phyloP scores from a whole-genome alignment of 805 yeast genomes.

The Barnettozyma sp. region DNA sequence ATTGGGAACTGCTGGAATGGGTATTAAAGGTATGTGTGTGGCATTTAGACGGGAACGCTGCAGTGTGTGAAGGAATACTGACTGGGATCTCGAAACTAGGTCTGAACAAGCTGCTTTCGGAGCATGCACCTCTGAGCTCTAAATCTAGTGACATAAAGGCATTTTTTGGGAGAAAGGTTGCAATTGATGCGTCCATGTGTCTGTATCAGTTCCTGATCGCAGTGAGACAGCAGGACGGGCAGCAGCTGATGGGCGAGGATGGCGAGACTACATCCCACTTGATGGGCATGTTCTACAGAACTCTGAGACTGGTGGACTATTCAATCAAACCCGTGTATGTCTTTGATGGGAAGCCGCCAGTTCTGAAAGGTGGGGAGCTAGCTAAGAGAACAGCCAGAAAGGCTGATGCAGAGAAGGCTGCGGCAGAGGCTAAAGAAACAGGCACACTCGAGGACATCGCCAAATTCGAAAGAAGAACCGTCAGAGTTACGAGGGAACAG shows the following conservation, averaged over 20 bases:
- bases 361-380: slow-evolving; percentile 85
- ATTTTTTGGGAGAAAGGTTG: slow-evolving; percentile 92
- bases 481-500: slow-evolving; percentile 81
- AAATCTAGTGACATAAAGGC: slow-evolving; percentile 75
- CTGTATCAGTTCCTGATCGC: slow-evolving; percentile 93
- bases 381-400: slow-evolving; percentile 76
- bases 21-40: slow-evolving; percentile 42
- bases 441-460: slow-evolving; percentile 73
- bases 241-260: slow-evolving; percentile 73
- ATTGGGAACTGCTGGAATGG: too few relatives aligned
- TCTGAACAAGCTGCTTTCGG: slow-evolving; percentile 76
- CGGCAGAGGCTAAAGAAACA: slow-evolving; percentile 70
- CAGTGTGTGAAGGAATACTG: too few relatives aligned
- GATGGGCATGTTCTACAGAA: slow-evolving; percentile 94
- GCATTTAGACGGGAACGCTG: too few relatives aligned
- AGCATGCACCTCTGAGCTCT: slow-evolving; percentile 82
- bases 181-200: slow-evolving; percentile 94
- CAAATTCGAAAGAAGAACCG: slow-evolving; percentile 79
- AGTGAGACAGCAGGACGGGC: slow-evolving; percentile 96
- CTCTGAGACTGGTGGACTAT: slow-evolving; percentile 79
- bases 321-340: slow-evolving; percentile 97
- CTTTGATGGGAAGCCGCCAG: slow-evolving; percentile 97
- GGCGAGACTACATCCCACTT: slow-evolving; percentile 94
- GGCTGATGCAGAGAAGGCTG: slow-evolving; percentile 73
- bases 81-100: slow-evolving; percentile 55